A percentile compares a stretch with the other conserved stretches of the same genome.
Evolutionary conservation across 495 filamentous ascomycete species (phyloP).

Genomic region (Xylaria telfairii): DNA sequence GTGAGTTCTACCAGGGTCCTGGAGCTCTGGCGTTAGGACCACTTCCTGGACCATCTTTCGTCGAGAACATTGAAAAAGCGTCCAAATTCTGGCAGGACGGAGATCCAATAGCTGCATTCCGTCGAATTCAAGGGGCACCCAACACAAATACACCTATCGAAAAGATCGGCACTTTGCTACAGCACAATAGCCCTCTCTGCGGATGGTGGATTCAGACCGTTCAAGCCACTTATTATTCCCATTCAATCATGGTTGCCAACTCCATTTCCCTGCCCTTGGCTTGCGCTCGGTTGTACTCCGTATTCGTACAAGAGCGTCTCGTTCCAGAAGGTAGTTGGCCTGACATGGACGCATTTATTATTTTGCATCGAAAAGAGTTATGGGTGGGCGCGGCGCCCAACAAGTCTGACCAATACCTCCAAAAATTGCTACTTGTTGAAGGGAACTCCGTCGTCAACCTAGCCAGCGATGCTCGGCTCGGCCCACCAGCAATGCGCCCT

Average conservation of each 20-base stretch:
- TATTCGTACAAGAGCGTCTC: constrained; percentile 4
- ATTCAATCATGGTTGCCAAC: constrained; percentile 1
- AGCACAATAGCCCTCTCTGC: constrained; percentile 7
- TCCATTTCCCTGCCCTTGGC: not conserved
- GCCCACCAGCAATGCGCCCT: not conserved
- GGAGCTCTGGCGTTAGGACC: constrained; percentile 7
- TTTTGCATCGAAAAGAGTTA: constrained; percentile 7
- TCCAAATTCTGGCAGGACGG: not conserved
- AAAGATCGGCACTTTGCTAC: not conserved
- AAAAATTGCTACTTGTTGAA: not conserved
- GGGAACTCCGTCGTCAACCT: not conserved
- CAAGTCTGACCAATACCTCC: not conserved
- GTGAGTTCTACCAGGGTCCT: constrained; percentile 5
- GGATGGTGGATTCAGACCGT: constrained; percentile 6
- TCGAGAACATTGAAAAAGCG: not conserved
- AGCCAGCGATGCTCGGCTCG: not conserved
- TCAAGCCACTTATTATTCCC: not conserved
- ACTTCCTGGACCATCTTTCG: not conserved
- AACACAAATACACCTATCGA: not conserved
- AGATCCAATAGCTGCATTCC: constrained; percentile 6
- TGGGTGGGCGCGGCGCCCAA: constrained; percentile 6
- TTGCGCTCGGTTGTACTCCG: constrained; percentile 9
- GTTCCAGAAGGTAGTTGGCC: constrained; percentile 8
- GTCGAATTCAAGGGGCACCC: not conserved
- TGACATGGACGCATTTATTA: constrained; percentile 10